Evolutionary conservation across 148 eudicot species (phyloP), one percentile per base, ranked within the genome.

Genomic region (Silene uniflora): DNA sequence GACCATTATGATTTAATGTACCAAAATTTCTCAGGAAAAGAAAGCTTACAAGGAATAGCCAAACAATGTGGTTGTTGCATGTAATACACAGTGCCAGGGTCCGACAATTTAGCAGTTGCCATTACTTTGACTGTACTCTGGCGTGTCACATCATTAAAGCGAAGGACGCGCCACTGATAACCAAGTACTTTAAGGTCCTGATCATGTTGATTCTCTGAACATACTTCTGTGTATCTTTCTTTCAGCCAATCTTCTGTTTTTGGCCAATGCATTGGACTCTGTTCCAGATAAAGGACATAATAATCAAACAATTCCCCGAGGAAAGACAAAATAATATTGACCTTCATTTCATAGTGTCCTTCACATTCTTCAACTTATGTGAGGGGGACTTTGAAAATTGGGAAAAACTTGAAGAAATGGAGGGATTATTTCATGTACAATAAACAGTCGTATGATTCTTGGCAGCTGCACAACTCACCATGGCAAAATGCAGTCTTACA

Each of bases 111-210:
- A 69, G 74, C 84, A 78, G 93, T 89, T 78, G 86, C 92, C 96
- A 94, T 76, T 65, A 94, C 80, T 88, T 94, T 94, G 47, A 84
- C 98, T 1, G 92, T 83, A 80, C 98, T 94, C 83, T 94, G 93
- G 14, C 97, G 96, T 56, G 98, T 94, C 60, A 75, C 68, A 72
- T 85, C 96, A 86, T 91, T 92, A 78, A 94, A 94, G 42, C 92
- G 98, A 76, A 94, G 96, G 61, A 89, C 87, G 35, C 97, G 93
- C 98, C 98, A 94, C 69, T 91, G 93, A 72, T 90, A 94, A 72
- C 96, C 98, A 75, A 88, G 83, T 73, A 94, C 73, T 76, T 84
- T 84, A 55, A 94, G 87, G 32, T 74, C 67, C 49, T 72, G 84
- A 52, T 72, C 75, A 19, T 71, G 75, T 64, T 79, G 78, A 49